Evolutionary conservation across 768 basidiomycete species (phyloP), one percentile per base, ranked within the genome.

Genomic region (Tremella mesenterica): DNA sequence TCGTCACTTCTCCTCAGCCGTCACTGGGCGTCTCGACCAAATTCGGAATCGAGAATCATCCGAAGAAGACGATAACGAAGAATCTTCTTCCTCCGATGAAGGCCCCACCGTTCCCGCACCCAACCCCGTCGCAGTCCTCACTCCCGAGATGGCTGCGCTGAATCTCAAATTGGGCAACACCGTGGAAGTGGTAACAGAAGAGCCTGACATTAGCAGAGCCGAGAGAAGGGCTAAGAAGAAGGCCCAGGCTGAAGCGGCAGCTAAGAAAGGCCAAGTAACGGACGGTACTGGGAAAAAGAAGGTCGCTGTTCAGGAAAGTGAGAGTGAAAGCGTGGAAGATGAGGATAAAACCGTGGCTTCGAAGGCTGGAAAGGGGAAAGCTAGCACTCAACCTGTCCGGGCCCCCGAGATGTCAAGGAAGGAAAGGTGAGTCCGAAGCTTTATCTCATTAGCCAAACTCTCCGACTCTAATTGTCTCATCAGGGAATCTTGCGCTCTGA

Each of bases 201-300:
- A 62, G 41, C 58, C 50, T 3, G 86, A 85, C 68, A 76, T 90
- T 49, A 78, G 80, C 13, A 82, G 89, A 30, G 74, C 79, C 0
- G 83, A 92, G 72, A 78, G 86, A 54, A 81, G 80, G 59, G 89
- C 85, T 27, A 73, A 85, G 65, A 91, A 91, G 81, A 90, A 86
- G 80, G 84, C 86, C 67, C 82, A 85, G 66, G 78, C 78, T 21
- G 58, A 58, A 16, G 55, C 44, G 18, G 56, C 52, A 25, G 63
- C 69, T 9, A 73, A 67, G 33, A 52, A 60, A 9, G 62, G n/a
- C n/a, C n/a, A n/a, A n/a, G n/a, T n/a, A n/a, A n/a, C n/a, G n/a
- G n/a, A n/a, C 63, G 31, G 41, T n/a, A n/a, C n/a, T n/a, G n/a
- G n/a, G 38, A n/a, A 25, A 14, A 67, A 60, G 33, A 59, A 57